Evolutionary conservation across 352 stramenopile genomes (phyloP), one percentile per base, ranked within the genome.

Genomic region (Phytophthora pluvialis): DNA sequence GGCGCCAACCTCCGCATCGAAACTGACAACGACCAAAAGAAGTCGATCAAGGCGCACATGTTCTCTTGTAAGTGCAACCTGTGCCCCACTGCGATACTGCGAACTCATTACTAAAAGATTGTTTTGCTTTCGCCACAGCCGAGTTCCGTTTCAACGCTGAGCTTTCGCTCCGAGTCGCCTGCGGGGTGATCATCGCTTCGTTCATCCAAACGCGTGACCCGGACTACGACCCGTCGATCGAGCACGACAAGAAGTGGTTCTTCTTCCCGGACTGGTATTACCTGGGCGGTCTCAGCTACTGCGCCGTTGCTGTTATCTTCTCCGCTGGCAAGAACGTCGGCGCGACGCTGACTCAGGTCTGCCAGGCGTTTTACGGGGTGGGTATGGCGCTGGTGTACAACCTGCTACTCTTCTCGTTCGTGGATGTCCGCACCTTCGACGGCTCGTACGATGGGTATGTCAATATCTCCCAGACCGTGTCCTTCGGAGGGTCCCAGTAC

Each of bases 351-450:
- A 84, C 70, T 25, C 69, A 90, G 38, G 76, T 93, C 16, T 93
- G 75, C 49, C 85, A 93, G 58, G 77, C 84, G 15, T 89, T 93
- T 53, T 88, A 87, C 45, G 85, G 85, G 16, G 81, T 91, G n/a
- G 83, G 85, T 38, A 83, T 93, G 64, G 85, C 85, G 48, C 70
- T 93, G 10, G 60, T 93, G 47, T 93, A 90, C 79, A 93, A 91
- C 68, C 82, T 90, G 25, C 40, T 91, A 12, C 70, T 93, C 12
- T 93, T 91, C 45, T 73, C 61, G 5, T 64, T 72, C 21, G 61
- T 85, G 21, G 49, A 78, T 28, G 64, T 91, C 0, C 73, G 61
- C 33, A 83, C 68, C 8, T 89, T 76, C 16, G 48, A 87, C 29
- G 43, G 72, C 21, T 64, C 67, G 25, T 73, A 76, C 36, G 70